Evolutionary conservation across 1,284 basidiomycete genomes (phyloP), one percentile per base, ranked within the genome.

Genomic region (Serendipita sp.): DNA sequence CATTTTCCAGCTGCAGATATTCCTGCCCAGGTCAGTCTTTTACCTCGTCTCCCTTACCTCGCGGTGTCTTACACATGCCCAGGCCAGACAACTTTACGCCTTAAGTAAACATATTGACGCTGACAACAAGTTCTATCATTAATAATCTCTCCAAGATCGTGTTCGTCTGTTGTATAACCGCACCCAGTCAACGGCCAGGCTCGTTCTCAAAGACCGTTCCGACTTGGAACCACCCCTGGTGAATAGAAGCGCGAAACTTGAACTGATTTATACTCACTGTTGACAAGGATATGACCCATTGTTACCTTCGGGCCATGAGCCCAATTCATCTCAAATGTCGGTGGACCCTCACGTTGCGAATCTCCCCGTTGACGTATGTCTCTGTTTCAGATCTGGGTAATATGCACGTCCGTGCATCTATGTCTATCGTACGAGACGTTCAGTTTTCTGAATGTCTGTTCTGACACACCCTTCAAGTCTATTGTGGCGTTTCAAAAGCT

Each of bases 241-340:
- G 69, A 60, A 73, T 72, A 8, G 10, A 8, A 12, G 22, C 13
- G n/a, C 3, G 49, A 43, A 17, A 3, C 13, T 64, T 35, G 53
- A 60, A 3, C 62, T 38, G 42, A 35, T 22, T 22, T 22, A 22
- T 60, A 15, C 22, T 62, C 62, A 13, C 62, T 34, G 29, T 68
- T 63, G 26, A 13, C 38, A 64, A 82, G 78, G 84, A 93, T 71
- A 92, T 93, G 90, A 92, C 91, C 0, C 87, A 93, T 71, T 88
- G 85, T 65, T 90, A 87, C 70, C 76, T 93, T 12, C 82, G 91
- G 15, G 89, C 91, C 1, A 93, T 93, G 90, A 90, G 87, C 69
- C 91, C 91, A 1, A 91, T 93, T 63, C 91, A 93, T 71, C 74
- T 91, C 68, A 86, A 91, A 75, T 93, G 86, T 87, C 68, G 61